phyloP scores from a whole-genome alignment of 2,329 filamentous ascomycete genomes.

The Pyrenophora graminea region DNA sequence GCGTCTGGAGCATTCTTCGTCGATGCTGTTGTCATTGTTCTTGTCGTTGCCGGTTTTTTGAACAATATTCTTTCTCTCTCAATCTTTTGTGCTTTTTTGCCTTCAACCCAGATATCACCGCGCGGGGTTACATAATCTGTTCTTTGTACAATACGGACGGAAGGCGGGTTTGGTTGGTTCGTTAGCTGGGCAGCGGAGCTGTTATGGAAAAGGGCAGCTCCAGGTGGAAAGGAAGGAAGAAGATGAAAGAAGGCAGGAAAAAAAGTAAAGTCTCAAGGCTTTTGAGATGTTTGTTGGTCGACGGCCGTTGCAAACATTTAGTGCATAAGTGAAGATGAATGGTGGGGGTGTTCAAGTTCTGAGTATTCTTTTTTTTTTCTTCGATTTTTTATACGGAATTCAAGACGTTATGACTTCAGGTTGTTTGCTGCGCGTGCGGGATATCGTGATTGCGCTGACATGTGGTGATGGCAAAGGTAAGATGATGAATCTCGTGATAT shows the following conservation, averaged over 20 bases:
- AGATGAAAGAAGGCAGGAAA: neutral
- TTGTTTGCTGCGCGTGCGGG: neutral
- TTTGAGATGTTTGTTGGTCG: no score
- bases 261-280: no score
- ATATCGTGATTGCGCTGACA: no score
- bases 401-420: slow-evolving; percentile 39
- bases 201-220: no score
- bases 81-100: neutral
- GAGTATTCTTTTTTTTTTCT: neutral
- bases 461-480: no score
- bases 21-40: neutral
- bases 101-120: neutral
- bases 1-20: neutral
- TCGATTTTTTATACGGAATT: slow-evolving; percentile 30
- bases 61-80: neutral
- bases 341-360: no score
- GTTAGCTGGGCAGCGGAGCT: neutral
- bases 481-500: no score
- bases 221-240: neutral
- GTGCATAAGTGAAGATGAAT: neutral
- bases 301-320: neutral
- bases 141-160: slow-evolving; percentile 35
- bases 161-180: neutral
- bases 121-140: slow-evolving; percentile 28
- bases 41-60: no score